phyloP scores from a whole-genome alignment of 2,329 filamentous ascomycete genomes.

The Dactylonectria macrodidyma region DNA sequence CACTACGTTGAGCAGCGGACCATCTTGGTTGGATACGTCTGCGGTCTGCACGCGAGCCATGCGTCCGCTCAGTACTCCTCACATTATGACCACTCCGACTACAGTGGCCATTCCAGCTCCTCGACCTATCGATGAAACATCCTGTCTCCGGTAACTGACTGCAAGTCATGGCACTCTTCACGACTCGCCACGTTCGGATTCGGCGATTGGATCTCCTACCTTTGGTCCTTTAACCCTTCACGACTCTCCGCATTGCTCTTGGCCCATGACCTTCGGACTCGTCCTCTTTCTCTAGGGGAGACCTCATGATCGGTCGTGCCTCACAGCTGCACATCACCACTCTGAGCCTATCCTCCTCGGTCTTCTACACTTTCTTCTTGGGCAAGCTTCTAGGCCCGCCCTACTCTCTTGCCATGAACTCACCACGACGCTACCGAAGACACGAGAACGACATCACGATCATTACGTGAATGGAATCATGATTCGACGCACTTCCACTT shows the following conservation, averaged over 20 bases:
- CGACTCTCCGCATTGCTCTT: constrained; percentile 65
- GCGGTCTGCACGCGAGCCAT: constrained; percentile 58
- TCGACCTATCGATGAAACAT: constrained; percentile 67
- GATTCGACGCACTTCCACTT: constrained; percentile 34
- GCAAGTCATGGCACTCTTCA: constrained; percentile 57
- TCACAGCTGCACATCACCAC: constrained; percentile 15
- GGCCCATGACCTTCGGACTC: constrained; percentile 59
- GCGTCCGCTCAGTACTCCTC: constrained; percentile 56
- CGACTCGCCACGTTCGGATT: constrained; percentile 61
- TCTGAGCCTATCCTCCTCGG: constrained; percentile 20
- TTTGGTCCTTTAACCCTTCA: constrained; percentile 65
- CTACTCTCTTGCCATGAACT: constrained; percentile 35
- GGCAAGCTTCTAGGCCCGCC: constrained; percentile 22
- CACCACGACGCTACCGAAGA: constrained; percentile 52
- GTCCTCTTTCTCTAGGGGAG: constrained; percentile 53
- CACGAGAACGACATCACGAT: constrained; percentile 47
- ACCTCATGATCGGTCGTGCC: constrained; percentile 31
- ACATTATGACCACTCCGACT: constrained; percentile 64
- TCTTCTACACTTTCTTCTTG: constrained; percentile 25
- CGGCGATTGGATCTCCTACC: constrained; percentile 63
- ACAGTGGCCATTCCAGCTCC: constrained; percentile 63
- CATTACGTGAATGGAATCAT: constrained; percentile 40
- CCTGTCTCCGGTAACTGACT: constrained; percentile 66
- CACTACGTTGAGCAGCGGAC: constrained; percentile 81
- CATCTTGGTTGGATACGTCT: constrained; percentile 88